Evolutionary conservation across 2,329 filamentous ascomycete species (phyloP).

Genomic region (Coccinonectria pachysandricola): DNA sequence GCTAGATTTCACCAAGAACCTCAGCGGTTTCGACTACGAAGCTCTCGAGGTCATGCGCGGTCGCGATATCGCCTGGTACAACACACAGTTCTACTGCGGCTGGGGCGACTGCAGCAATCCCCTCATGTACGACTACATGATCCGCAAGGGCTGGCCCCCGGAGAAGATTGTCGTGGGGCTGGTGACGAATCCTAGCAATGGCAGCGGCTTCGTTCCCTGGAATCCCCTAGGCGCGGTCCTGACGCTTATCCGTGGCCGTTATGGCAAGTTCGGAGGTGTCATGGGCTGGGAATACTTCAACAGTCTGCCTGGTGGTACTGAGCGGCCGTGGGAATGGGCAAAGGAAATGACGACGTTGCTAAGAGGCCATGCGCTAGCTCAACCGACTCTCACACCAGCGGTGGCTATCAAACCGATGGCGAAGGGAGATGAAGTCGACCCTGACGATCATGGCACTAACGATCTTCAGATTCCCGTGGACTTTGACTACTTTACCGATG

Average conservation of each 20-base stretch:
- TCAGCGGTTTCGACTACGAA: slow-evolving; percentile 76
- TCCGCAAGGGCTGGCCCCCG: slow-evolving; percentile 58
- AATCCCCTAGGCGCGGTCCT: slow-evolving; percentile 37
- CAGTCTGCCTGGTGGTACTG: slow-evolving; percentile 52
- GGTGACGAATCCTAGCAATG: slow-evolving; percentile 69
- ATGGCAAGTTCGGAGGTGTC: slow-evolving; percentile 69
- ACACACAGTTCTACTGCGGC: slow-evolving; percentile 86
- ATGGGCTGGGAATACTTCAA: slow-evolving; percentile 98
- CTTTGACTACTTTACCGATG: slow-evolving; percentile 28
- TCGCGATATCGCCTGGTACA: slow-evolving; percentile 70
- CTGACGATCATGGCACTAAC: slow-evolving; percentile 16
- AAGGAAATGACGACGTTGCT: slow-evolving; percentile 47
- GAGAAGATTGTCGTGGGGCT: slow-evolving; percentile 69
- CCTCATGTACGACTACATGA: slow-evolving; percentile 38
- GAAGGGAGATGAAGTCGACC: slow-evolving; percentile 12
- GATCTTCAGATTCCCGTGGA: slow-evolving; percentile 18
- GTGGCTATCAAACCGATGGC: too few relatives aligned
- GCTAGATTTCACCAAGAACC: slow-evolving; percentile 43
- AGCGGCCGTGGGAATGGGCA: slow-evolving; percentile 70
- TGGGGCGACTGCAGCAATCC: slow-evolving; percentile 54
- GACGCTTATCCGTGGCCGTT: slow-evolving; percentile 32
- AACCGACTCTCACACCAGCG: slow-evolving; percentile 1
- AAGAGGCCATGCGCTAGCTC: slow-evolving; percentile 17
- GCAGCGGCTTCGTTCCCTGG: slow-evolving; percentile 40
- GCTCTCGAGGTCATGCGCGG: slow-evolving; percentile 60